Evolutionary conservation across 148 eudicot genomes (phyloP).

Genomic region (Diospyros kaki): DNA sequence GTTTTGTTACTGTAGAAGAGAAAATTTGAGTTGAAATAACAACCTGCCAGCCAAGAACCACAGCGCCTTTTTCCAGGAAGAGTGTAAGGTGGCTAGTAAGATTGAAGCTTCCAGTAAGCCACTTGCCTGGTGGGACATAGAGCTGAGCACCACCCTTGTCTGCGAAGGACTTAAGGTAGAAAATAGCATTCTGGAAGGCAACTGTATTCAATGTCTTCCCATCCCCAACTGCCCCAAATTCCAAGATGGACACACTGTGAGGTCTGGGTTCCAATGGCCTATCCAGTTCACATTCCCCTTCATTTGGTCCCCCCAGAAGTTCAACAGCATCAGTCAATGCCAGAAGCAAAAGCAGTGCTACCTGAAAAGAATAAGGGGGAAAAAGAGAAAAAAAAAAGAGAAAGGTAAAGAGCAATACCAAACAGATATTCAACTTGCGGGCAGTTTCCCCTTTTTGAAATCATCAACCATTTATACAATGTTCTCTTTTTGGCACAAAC

Average conservation of each 20-base stretch:
- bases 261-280: constrained; percentile 40
- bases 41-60: constrained; percentile 54
- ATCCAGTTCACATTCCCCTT: constrained; percentile 29
- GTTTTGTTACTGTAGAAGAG: too few relatives aligned
- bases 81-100: constrained; percentile 61
- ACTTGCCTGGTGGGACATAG: constrained; percentile 52
- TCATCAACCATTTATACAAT: background rate
- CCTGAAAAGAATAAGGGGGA: constrained; percentile 28
- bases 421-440: constrained; percentile 13
- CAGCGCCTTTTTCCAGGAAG: constrained; percentile 51
- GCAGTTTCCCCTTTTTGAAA: constrained; percentile 10
- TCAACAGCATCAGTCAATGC: constrained; percentile 22
- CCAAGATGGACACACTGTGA: constrained; percentile 55
- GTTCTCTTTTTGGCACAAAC: constrained; percentile 5
- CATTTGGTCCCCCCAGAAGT: constrained; percentile 10
- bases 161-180: constrained; percentile 56
- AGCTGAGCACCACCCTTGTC: constrained; percentile 70
- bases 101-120: constrained; percentile 62
- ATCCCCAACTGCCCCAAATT: constrained; percentile 68
- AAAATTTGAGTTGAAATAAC: background rate
- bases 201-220: constrained; percentile 56
- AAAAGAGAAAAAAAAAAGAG: constrained; percentile 7
- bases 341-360: constrained; percentile 36
- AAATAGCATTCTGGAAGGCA: constrained; percentile 63
- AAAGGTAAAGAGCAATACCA: constrained; percentile 22